These are phyloP conservation scores for Monosporascus cannonballus DNA, from an alignment of 2,329 filamentous ascomycete genomes.

Conservation along the genomic window DNA sequence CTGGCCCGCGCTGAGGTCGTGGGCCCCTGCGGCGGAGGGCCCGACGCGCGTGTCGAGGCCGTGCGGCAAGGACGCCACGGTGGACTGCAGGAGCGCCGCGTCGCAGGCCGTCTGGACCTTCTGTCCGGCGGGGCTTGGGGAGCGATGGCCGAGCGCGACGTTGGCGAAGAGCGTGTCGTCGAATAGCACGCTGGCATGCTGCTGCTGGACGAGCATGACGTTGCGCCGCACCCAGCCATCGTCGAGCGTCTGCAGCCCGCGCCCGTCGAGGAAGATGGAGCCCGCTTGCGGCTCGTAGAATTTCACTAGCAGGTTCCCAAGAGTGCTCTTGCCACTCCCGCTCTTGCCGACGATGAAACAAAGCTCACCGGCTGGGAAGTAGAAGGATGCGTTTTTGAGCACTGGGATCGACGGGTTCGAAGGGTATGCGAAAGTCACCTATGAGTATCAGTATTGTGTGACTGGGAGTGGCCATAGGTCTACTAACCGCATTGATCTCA, in stretches of 20 bases:
- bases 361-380: slow-evolving; percentile 65
- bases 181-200: slow-evolving; percentile 78
- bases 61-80: slow-evolving; percentile 59
- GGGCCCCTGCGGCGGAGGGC: slow-evolving; percentile 43
- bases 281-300: slow-evolving; percentile 68
- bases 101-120: slow-evolving; percentile 58
- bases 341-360: slow-evolving; percentile 81
- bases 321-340: slow-evolving; percentile 87
- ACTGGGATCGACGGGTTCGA: slow-evolving; percentile 55
- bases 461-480: neutral
- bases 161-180: slow-evolving; percentile 74
- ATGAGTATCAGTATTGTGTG: slow-evolving; percentile 11
- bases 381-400: slow-evolving; percentile 57
- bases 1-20: slow-evolving; percentile 76
- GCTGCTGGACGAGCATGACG: slow-evolving; percentile 78
- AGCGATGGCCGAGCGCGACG: slow-evolving; percentile 61
- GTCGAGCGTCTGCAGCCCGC: slow-evolving; percentile 55
- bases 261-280: slow-evolving; percentile 61
- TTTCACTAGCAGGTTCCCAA: slow-evolving; percentile 71
- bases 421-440: slow-evolving; percentile 82
- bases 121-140: slow-evolving; percentile 38
- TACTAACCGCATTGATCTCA: slow-evolving; percentile 58
- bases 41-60: slow-evolving; percentile 70
- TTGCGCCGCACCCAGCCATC: slow-evolving; percentile 69
- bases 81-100: slow-evolving; percentile 62